Base-by-base conservation (phyloP, 352 stramenopile genomes). In the Globisporangium irregulare region DNA sequence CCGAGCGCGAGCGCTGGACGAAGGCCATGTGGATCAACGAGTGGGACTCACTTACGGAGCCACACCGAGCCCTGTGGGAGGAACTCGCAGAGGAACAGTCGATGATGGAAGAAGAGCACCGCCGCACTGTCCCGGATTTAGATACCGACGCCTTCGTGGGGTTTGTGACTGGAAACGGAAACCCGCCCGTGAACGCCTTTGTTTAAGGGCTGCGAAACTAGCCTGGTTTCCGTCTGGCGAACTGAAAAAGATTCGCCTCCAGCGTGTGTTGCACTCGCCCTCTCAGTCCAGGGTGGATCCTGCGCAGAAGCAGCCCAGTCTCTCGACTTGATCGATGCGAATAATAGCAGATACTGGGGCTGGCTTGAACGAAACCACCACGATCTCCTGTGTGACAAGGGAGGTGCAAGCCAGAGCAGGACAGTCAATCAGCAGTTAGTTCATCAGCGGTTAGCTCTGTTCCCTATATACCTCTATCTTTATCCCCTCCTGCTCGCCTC, bases 61-160 rank as follows among this genome's bases (percentile, higher is more conserved):
- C 66, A 0, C 72, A 81, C 36, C 71, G 69, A 6, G 55, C 54
- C 14, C 51, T 78, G 27, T 81, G 74, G 74, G 72, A 81, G 62
- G 69, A 78, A 27, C 69, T 77, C 22, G 74, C 74, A 0, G 51
- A 48, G 38, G 55, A 70, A 50, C 58, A 73, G 10, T 57, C 48
- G 10, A 43, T 43, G n/a, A 36, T 73, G n/a, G 60, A 72, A 10
- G 29, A 66, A 50, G 58, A 67, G 25, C 46, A 66, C 10, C 59
- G 38, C 7, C 56, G 57, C 27, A 34, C 36, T 27, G 54, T 48
- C 3, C 46, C 36, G 34, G 73, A 76, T 56, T 59, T 78, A 38
- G 73, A 78, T 58, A 53, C 65, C 22, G 65, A 61, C 58, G 48
- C 53, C 25, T 71, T 73, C 41, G 67, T 34, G 29, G 62, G 55